Percentiles rank a stretch among this genome's conserved stretches.
Conservation (phyloP, 2,329 filamentous ascomycete species). For the Xylogone sp. region DNA sequence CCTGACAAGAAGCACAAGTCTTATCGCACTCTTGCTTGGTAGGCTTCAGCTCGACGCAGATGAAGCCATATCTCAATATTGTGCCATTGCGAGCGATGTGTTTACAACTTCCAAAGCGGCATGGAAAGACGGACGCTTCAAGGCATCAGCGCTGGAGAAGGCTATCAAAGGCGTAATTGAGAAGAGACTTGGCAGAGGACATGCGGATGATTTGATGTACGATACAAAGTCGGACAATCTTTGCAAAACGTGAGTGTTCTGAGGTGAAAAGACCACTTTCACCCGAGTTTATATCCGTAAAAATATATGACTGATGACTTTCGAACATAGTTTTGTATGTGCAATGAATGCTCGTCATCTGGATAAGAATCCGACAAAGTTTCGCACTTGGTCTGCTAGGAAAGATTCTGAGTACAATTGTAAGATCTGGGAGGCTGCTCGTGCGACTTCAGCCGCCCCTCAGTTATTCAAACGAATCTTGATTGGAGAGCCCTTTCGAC, state of each 20-base stretch:
- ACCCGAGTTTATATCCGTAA: neutral
- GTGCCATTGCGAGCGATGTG: neutral
- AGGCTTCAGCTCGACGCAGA: constrained; percentile 39
- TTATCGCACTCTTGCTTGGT: constrained; percentile 45
- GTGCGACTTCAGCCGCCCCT: constrained; percentile 38
- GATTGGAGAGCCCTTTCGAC: constrained; percentile 25
- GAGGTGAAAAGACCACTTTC: too few species aligned
- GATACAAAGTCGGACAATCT: too few species aligned
- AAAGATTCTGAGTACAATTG: neutral
- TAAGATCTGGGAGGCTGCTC: constrained; percentile 14
- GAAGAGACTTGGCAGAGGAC: too few species aligned
- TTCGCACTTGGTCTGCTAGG: too few species aligned
- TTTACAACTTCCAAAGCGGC: neutral
- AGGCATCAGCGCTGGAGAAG: neutral
- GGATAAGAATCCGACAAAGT: neutral
- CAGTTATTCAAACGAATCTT: constrained; percentile 37
- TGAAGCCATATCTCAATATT: constrained; percentile 39
- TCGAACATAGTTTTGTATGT: constrained; percentile 21
- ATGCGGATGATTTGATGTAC: too few species aligned
- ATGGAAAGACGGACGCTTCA: neutral
- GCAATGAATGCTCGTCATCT: constrained; percentile 23
- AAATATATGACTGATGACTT: constrained; percentile 1
- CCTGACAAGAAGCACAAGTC: constrained; percentile 22
- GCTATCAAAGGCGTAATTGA: constrained; percentile 18
- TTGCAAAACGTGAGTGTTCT: too few species aligned